Conservation (phyloP, 1,284 basidiomycete genomes). For the Cryptococcus floricola region DNA sequence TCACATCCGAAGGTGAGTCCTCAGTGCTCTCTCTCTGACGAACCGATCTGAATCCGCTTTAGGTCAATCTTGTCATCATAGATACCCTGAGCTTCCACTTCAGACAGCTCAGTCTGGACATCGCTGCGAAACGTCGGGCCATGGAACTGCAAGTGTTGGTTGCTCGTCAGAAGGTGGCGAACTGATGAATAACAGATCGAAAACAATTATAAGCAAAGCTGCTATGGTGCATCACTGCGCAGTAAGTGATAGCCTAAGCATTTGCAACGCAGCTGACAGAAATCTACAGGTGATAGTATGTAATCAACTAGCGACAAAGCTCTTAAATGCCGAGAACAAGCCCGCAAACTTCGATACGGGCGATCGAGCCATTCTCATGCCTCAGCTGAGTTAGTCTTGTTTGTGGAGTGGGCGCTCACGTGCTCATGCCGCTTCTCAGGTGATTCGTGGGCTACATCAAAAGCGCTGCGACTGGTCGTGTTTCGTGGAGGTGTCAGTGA, state of each 20-base stretch:
- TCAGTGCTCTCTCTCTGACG: background rate
- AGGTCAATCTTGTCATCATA: slow-evolving; percentile 46
- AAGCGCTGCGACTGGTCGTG: slow-evolving; percentile 39
- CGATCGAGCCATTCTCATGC: slow-evolving; percentile 47
- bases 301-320: slow-evolving; percentile 48
- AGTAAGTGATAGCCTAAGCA: slow-evolving; percentile 19
- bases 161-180: background rate
- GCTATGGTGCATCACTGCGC: slow-evolving; percentile 38
- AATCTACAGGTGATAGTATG: slow-evolving; percentile 37
- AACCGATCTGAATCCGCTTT: background rate
- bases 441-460: slow-evolving; percentile 43
- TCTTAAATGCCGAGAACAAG: slow-evolving; percentile 42
- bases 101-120: slow-evolving; percentile 42
- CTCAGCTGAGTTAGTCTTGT: slow-evolving; percentile 39
- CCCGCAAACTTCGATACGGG: slow-evolving; percentile 46
- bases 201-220: slow-evolving; percentile 40
- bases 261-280: background rate
- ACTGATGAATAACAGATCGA: slow-evolving; percentile 28
- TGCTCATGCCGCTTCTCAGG: slow-evolving; percentile 16
- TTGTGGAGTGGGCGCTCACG: background rate
- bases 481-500: slow-evolving; percentile 38
- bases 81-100: slow-evolving; percentile 49
- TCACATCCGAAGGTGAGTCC: slow-evolving; percentile 36
- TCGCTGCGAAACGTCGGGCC: slow-evolving; percentile 25
- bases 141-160: slow-evolving; percentile 39